phyloP scores from a whole-genome alignment of 2,329 filamentous ascomycete species.

The Amylocarpus encephaloides region DNA sequence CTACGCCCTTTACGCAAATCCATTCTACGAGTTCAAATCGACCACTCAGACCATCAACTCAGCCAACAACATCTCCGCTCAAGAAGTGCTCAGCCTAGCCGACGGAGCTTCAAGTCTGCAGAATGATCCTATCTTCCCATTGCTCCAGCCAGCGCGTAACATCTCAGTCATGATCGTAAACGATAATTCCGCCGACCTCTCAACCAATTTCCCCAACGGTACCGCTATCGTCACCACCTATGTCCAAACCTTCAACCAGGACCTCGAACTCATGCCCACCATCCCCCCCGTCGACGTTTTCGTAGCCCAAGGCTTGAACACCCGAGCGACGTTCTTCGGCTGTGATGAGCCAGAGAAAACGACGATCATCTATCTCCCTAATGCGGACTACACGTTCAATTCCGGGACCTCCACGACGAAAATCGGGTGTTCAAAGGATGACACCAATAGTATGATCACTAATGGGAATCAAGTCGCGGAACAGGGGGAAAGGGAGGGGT shows the following conservation, averaged over 20 bases:
- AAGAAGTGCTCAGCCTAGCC: slow-evolving; percentile 34
- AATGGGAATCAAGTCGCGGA: slow-evolving; percentile 36
- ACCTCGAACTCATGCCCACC: slow-evolving; percentile 37
- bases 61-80: slow-evolving; percentile 32
- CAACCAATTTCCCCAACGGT: slow-evolving; percentile 38
- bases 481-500: slow-evolving; percentile 30
- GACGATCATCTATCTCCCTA: slow-evolving; percentile 35
- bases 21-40: slow-evolving; percentile 44
- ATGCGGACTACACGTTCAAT: slow-evolving; percentile 34
- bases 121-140: slow-evolving; percentile 43
- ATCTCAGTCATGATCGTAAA: slow-evolving; percentile 60
- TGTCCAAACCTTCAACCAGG: slow-evolving; percentile 14
- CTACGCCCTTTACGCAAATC: slow-evolving; percentile 52
- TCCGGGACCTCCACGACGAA: slow-evolving; percentile 30
- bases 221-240: slow-evolving; percentile 33
- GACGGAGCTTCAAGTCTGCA: slow-evolving; percentile 41
- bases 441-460: slow-evolving; percentile 35
- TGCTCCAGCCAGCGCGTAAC: slow-evolving; percentile 42
- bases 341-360: slow-evolving; percentile 31
- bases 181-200: slow-evolving; percentile 58
- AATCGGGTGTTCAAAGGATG: slow-evolving; percentile 32
- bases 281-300: slow-evolving; percentile 34
- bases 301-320: slow-evolving; percentile 29
- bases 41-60: slow-evolving; percentile 32
- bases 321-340: slow-evolving; percentile 37